Base-by-base conservation (phyloP, 208 protist genomes). In the Crithidia brevicula region DNA sequence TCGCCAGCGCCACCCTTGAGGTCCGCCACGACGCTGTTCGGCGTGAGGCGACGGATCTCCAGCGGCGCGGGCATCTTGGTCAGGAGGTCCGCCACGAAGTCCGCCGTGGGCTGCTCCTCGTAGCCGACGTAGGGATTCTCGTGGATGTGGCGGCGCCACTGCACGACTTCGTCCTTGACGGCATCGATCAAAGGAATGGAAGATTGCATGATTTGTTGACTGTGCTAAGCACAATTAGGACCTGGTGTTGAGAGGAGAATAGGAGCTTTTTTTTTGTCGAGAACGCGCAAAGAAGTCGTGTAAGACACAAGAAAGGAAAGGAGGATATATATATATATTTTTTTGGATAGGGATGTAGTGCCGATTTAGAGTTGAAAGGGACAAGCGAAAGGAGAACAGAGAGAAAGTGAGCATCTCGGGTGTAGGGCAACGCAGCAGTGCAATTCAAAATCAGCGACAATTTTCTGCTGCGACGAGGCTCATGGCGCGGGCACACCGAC, bases 131-230 rank as follows among this genome's bases (percentile, higher is more conserved):
- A 83, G 8, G 85, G 85, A 30, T 88, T 65, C 42, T 71, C 68
- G 72, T 94, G 88, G 42, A 91, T 88, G 78, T 94, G 73, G 46
- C 85, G 88, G 60, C 88, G 85, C 83, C 85, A 94, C 68, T 78
- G 76, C 47, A 92, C 79, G 28, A 86, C 81, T 58, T 88, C 70
- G 13, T 68, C 31, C 43, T 51, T 60, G 5, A 60, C 58, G 18
- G 56, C 59, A 3, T 64, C 46, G 25, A 72, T 63, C 11, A 72
- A 22, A 15, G 46, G 47, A 18, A 57, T 30, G 10, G 57, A 57
- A 15, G 31, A n/a, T 34, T 65, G 53, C 66, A 72, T 72, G 20
- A 0, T 27, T 4, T 0, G 20, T 9, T 50, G 23, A 16, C 6
- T 42, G 28, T 10, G 20, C 22, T 27, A 31, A 11, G 42, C n/a